Conservation (phyloP, 2,329 filamentous ascomycete species). For the Aurifilum marmelostoma region DNA sequence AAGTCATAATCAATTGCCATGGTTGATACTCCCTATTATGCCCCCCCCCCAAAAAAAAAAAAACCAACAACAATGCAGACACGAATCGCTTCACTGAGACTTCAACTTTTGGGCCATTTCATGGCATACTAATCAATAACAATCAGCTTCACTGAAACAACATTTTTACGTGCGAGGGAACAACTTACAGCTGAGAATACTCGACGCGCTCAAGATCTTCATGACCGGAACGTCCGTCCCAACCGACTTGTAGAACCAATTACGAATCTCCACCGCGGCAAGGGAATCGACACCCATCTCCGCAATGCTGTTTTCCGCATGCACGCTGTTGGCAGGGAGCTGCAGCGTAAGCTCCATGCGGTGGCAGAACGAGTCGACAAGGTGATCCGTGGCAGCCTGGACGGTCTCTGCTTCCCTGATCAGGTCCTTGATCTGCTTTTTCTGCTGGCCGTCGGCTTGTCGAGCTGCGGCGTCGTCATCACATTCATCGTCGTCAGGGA, state of each 20-base stretch:
- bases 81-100: too few species aligned
- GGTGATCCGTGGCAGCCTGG: slow-evolving; percentile 33
- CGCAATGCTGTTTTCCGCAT: slow-evolving; percentile 38
- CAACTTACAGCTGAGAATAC: slow-evolving; percentile 30
- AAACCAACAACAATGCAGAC: too few species aligned
- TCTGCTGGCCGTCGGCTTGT: slow-evolving; percentile 19
- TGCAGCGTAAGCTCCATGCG: slow-evolving; percentile 40
- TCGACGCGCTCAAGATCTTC: slow-evolving; percentile 45
- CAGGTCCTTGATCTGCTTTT: slow-evolving; percentile 36
- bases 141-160: neutral
- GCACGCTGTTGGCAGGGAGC: slow-evolving; percentile 36
- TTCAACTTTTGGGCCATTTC: slow-evolving; percentile 21
- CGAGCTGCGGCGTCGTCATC: neutral
- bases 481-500: slow-evolving; percentile 28
- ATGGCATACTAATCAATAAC: slow-evolving; percentile 5
- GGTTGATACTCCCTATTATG: too few species aligned
- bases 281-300: slow-evolving; percentile 49
- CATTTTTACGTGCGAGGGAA: too few species aligned
- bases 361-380: slow-evolving; percentile 36
- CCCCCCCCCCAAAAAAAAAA: too few species aligned
- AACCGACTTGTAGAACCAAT: slow-evolving; percentile 50
- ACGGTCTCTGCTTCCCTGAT: slow-evolving; percentile 33
- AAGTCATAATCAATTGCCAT: too few species aligned
- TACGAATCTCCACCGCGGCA: slow-evolving; percentile 46
- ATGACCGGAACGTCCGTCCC: slow-evolving; percentile 49